Conservation (phyloP, 2,329 filamentous ascomycete species). For the Aspergillus pseudonomiae region DNA sequence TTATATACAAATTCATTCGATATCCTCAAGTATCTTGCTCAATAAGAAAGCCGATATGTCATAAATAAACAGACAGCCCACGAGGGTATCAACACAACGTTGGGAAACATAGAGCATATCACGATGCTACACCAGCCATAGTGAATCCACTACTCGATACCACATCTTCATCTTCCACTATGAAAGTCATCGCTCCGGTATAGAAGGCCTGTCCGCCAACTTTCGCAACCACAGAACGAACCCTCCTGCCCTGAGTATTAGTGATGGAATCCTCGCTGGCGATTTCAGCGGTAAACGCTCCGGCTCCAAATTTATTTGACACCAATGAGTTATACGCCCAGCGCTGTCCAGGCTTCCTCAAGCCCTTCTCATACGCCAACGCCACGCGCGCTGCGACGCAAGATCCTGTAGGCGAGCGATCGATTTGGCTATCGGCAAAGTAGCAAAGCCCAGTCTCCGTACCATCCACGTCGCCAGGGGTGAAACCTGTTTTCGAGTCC, state of each 20-base stretch:
- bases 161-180: slow-evolving; percentile 34
- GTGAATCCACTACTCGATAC: slow-evolving; percentile 26
- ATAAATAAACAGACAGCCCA: not conserved
- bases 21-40: not conserved
- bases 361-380: slow-evolving; percentile 37
- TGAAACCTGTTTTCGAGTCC: slow-evolving; percentile 26
- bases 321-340: slow-evolving; percentile 44
- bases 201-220: slow-evolving; percentile 40
- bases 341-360: slow-evolving; percentile 23
- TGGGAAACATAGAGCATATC: not conserved
- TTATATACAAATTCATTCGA: not conserved
- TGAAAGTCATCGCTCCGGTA: slow-evolving; percentile 32
- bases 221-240: slow-evolving; percentile 26
- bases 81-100: not conserved
- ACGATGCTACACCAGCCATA: slow-evolving; percentile 12
- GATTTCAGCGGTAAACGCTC: slow-evolving; percentile 30
- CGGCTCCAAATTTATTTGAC: slow-evolving; percentile 30
- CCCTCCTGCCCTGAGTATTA: not conserved
- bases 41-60: accelerated
- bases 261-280: slow-evolving; percentile 16
- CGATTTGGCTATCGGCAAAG: slow-evolving; percentile 52
- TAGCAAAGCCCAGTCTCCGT: slow-evolving; percentile 50
- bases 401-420: slow-evolving; percentile 46
- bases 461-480: slow-evolving; percentile 22
- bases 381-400: slow-evolving; percentile 44